Percentiles rank a stretch among this genome's conserved stretches.
Evolutionary conservation across 257 asterid species (phyloP).

Genomic region (Solanum raphanifolium): DNA sequence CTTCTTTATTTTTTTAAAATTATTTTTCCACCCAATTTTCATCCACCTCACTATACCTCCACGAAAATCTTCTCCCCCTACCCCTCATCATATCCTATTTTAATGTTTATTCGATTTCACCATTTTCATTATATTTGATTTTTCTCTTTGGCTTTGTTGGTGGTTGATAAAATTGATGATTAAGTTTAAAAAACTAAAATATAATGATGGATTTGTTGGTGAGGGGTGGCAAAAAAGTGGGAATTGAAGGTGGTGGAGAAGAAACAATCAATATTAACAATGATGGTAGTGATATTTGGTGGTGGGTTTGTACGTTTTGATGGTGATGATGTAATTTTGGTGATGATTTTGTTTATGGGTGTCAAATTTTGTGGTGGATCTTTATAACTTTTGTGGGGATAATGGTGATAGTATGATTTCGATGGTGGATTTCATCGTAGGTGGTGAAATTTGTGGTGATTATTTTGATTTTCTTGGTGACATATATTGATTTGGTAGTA

Average conservation of each 20-base stretch:
- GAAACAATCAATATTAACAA: neutral
- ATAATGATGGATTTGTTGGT: neutral
- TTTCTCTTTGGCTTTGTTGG: neutral
- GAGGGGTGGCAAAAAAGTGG: neutral
- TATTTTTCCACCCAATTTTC: neutral
- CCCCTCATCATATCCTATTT: neutral
- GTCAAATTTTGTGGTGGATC: neutral
- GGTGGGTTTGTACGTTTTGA: neutral
- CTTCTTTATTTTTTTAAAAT: too few relatives aligned
- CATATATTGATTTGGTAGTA: neutral
- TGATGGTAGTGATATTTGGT: neutral
- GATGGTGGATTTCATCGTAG: neutral
- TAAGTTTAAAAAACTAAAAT: neutral
- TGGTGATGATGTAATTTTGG: neutral
- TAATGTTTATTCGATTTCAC: neutral
- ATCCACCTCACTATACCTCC: neutral
- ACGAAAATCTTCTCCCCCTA: neutral
- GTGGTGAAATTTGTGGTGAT: neutral
- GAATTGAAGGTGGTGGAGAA: neutral
- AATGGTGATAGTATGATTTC: neutral
- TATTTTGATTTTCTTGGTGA: neutral
- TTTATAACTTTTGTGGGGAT: neutral
- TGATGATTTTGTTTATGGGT: neutral
- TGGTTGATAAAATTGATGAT: neutral
- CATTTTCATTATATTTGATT: neutral